phyloP scores from a whole-genome alignment of 1,284 basidiomycete genomes.

The Rhizopogon hawkerae region DNA sequence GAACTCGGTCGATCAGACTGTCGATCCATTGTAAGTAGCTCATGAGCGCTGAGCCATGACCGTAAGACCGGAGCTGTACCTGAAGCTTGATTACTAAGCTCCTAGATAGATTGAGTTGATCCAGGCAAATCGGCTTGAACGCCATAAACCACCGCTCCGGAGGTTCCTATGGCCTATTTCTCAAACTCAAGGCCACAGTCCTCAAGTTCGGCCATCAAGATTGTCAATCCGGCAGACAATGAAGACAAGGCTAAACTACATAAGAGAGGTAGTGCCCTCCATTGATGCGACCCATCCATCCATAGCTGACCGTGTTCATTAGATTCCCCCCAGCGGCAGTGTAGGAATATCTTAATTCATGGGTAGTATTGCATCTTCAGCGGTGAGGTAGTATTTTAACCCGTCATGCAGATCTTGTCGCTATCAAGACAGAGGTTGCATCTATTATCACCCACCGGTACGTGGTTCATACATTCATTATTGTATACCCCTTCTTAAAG shows the following conservation, averaged over 20 bases:
- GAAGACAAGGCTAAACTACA: slow-evolving; percentile 30
- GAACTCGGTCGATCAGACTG: neutral
- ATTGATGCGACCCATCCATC: neutral
- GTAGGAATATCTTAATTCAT: slow-evolving; percentile 82
- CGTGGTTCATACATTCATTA: slow-evolving; percentile 3
- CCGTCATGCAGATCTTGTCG: slow-evolving; percentile 57
- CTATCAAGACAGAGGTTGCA: slow-evolving; percentile 79
- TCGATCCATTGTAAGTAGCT: neutral
- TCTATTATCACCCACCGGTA: slow-evolving; percentile 74
- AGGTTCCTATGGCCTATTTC: slow-evolving; percentile 32
- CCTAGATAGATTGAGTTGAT: no score
- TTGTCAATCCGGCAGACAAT: slow-evolving; percentile 39
- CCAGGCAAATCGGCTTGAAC: no score
- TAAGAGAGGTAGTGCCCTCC: slow-evolving; percentile 33
- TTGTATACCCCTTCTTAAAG: slow-evolving; percentile 4
- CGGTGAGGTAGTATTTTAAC: slow-evolving; percentile 9
- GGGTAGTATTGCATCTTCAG: slow-evolving; percentile 43
- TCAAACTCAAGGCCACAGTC: slow-evolving; percentile 38
- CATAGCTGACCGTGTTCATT: slow-evolving; percentile 9
- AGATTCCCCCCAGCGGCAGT: slow-evolving; percentile 71
- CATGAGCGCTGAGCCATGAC: no score
- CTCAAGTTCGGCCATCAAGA: slow-evolving; percentile 48
- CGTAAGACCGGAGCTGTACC: no score
- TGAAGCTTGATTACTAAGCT: neutral
- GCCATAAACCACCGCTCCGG: neutral